Percentiles rank a stretch among this genome's conserved stretches.
Conservation (phyloP, 2,329 filamentous ascomycete genomes). For the Penicillium paneum region DNA sequence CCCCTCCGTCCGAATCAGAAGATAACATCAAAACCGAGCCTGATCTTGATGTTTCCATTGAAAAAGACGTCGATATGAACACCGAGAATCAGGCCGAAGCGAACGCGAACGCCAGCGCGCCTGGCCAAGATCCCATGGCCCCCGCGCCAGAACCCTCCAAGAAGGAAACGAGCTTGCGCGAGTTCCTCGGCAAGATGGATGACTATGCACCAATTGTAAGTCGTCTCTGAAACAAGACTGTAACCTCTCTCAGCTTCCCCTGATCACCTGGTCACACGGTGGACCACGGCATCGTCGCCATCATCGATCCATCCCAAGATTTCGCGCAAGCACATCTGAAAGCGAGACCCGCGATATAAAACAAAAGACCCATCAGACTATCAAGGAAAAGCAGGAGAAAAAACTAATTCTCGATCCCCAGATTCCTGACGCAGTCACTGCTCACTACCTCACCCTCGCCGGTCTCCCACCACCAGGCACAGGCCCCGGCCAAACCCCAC, state of each 20-base stretch:
- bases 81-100: slow-evolving; percentile 15
- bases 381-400: background rate
- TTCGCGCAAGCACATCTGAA: background rate
- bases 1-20: slow-evolving; percentile 18
- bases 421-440: slow-evolving; percentile 96
- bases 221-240: slow-evolving; percentile 14
- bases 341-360: background rate
- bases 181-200: slow-evolving; percentile 95
- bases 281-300: background rate
- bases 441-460: slow-evolving; percentile 96
- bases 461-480: slow-evolving; percentile 84
- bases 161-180: slow-evolving; percentile 87
- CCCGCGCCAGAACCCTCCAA: slow-evolving; percentile 61
- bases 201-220: slow-evolving; percentile 94
- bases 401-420: slow-evolving; percentile 40
- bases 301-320: background rate
- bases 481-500: slow-evolving; percentile 72
- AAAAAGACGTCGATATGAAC: slow-evolving; percentile 40
- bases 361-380: background rate
- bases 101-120: slow-evolving; percentile 9
- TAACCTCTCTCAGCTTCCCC: slow-evolving; percentile 3
- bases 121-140: slow-evolving; percentile 45
- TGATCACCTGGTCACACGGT: background rate
- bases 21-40: slow-evolving; percentile 22
- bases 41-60: slow-evolving; percentile 35